A percentile compares a stretch with the other conserved stretches of the same genome.
Conservation (phyloP, 345 rosid genomes). For the Euphorbia lathyris region DNA sequence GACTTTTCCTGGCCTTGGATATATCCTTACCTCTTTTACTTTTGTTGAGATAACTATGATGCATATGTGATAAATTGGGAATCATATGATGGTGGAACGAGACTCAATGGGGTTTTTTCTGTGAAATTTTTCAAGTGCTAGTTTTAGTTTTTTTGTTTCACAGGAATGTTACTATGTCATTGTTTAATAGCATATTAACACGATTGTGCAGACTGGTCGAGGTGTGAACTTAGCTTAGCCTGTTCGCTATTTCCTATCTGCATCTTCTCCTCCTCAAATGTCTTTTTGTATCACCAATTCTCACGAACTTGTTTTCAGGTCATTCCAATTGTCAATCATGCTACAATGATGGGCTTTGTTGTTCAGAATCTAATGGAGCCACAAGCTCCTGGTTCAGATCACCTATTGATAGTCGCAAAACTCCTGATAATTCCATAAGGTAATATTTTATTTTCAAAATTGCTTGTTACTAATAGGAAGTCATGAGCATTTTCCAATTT, state of each 20-base stretch:
- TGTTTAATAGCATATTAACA: background rate
- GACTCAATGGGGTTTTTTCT: too few species aligned
- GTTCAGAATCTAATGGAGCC: constrained; percentile 58
- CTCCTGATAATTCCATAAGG: constrained; percentile 51
- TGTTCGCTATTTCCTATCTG: background rate
- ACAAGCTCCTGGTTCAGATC: constrained; percentile 40
- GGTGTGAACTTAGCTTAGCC: background rate
- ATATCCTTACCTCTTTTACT: background rate
- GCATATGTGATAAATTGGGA: background rate
- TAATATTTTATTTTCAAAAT: constrained; percentile 12
- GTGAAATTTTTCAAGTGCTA: background rate
- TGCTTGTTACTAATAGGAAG: background rate
- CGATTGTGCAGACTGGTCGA: background rate
- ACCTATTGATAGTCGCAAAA: constrained; percentile 46
- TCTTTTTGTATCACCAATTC: background rate
- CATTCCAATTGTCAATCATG: constrained; percentile 55
- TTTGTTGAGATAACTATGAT: background rate
- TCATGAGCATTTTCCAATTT: constrained; percentile 10
- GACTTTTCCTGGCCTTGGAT: background rate
- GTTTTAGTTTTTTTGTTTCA: background rate
- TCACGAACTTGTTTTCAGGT: constrained; percentile 36
- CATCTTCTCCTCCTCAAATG: background rate
- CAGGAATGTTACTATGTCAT: background rate
- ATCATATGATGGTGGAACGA: background rate
- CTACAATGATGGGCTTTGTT: constrained; percentile 49